A percentile compares a stretch with the other conserved stretches of the same genome.
Conservation (phyloP, 2,329 filamentous ascomycete species). For the Diaporthe velutina region DNA sequence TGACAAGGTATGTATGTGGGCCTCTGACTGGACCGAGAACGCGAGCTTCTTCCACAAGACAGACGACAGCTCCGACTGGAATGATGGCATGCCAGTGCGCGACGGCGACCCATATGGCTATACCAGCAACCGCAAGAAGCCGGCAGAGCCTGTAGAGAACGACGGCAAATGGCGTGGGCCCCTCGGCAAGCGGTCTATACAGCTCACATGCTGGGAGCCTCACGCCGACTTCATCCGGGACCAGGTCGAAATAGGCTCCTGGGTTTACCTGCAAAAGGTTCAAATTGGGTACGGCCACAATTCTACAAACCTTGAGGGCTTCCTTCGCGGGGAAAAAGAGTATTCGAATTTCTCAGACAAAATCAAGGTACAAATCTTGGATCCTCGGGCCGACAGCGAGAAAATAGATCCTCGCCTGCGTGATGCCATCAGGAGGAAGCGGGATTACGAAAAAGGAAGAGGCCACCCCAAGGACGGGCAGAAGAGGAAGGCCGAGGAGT, state of each 20-base stretch:
- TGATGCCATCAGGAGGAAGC: conserved; percentile 72
- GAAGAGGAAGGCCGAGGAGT: conserved; percentile 52
- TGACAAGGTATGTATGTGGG: conserved; percentile 73
- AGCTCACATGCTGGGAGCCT: conserved; percentile 77
- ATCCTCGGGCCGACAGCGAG: conserved; percentile 54
- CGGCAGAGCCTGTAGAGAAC: conserved; percentile 42
- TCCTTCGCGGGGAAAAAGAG: conserved; percentile 71
- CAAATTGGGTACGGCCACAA: conserved; percentile 72
- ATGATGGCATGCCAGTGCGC: conserved; percentile 46
- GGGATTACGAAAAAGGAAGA: conserved; percentile 70
- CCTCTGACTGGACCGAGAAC: conserved; percentile 88
- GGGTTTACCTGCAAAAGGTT: conserved; percentile 79
- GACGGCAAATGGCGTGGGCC: conserved; percentile 76
- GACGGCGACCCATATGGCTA: conserved; percentile 72
- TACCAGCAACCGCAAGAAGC: conserved; percentile 48
- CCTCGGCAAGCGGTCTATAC: conserved; percentile 77
- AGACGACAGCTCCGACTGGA: conserved; percentile 46
- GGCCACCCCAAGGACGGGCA: conserved; percentile 54
- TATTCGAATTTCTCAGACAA: conserved; percentile 54
- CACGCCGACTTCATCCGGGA: conserved; percentile 72
- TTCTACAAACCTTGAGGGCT: conserved; percentile 75
- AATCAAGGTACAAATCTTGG: conserved; percentile 69
- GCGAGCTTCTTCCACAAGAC: conserved; percentile 68
- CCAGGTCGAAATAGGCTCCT: conserved; percentile 69
- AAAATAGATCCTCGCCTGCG: conserved; percentile 62